These are phyloP conservation scores for Darksidea phi DNA, from an alignment of 495 filamentous ascomycete genomes.

Conservation along the genomic window DNA sequence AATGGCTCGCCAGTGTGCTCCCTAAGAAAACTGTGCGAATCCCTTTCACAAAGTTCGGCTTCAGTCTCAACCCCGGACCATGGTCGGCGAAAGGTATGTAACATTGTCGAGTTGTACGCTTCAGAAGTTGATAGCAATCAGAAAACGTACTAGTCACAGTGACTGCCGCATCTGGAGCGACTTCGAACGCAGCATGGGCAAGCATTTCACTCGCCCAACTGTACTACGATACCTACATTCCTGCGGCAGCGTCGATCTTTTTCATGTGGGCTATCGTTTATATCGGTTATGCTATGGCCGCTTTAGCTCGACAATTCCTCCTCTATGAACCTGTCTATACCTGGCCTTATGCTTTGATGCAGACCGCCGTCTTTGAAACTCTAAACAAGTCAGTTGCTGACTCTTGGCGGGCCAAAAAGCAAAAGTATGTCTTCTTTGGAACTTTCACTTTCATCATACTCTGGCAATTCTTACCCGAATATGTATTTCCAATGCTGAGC, in stretches of 20 bases:
- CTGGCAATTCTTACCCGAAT: slow-evolving; percentile 62
- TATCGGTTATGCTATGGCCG: slow-evolving; percentile 57
- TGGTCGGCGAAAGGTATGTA: slow-evolving; percentile 50
- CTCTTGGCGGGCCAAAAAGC: slow-evolving; percentile 46
- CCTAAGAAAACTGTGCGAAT: slow-evolving; percentile 50
- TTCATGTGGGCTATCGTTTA: slow-evolving; percentile 60
- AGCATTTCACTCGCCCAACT: slow-evolving; percentile 55
- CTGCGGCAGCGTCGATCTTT: slow-evolving; percentile 54
- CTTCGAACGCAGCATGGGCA: slow-evolving; percentile 51
- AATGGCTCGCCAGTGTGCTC: slow-evolving; percentile 53
- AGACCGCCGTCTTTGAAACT: slow-evolving; percentile 56
- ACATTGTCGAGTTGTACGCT: background rate
- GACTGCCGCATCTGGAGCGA: slow-evolving; percentile 56
- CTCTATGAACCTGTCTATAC: slow-evolving; percentile 57
- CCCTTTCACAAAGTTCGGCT: slow-evolving; percentile 46
- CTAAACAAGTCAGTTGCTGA: slow-evolving; percentile 50
- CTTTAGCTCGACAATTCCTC: slow-evolving; percentile 53
- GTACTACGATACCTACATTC: slow-evolving; percentile 52
- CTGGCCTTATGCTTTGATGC: slow-evolving; percentile 54
- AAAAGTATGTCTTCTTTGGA: slow-evolving; percentile 57
- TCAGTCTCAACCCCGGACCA: slow-evolving; percentile 54
- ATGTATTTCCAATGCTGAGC: slow-evolving; percentile 56
- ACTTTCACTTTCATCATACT: slow-evolving; percentile 52
- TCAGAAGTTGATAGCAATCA: slow-evolving; percentile 25
- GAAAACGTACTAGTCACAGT: slow-evolving; percentile 59